Conservation (phyloP, 225 moss, liverwort and hornwort genomes). For the Asterella californica region DNA sequence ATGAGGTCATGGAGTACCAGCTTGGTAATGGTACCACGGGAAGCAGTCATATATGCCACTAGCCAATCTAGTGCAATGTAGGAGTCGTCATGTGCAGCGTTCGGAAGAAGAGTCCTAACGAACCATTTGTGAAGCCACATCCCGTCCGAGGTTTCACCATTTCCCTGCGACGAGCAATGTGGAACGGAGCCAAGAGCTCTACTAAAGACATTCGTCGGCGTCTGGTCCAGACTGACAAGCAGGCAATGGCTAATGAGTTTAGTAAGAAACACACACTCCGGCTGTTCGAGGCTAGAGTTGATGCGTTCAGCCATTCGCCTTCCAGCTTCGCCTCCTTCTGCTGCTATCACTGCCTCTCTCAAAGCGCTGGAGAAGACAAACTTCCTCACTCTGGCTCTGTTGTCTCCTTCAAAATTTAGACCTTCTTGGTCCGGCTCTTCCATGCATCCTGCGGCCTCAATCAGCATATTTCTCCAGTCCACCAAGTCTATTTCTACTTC, state of each 20-base stretch:
- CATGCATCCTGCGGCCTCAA: slow-evolving; percentile 27
- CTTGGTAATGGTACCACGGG: slow-evolving; percentile 55
- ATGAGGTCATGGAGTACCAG: slow-evolving; percentile 75
- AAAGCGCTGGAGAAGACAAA: background rate
- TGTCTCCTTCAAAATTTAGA: slow-evolving; percentile 17
- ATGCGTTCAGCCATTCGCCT: slow-evolving; percentile 70
- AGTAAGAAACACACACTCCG: slow-evolving; percentile 56
- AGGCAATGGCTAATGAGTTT: slow-evolving; percentile 75
- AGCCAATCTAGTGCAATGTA: slow-evolving; percentile 73
- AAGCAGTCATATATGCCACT: slow-evolving; percentile 68
- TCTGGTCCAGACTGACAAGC: slow-evolving; percentile 69
- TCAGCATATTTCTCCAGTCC: slow-evolving; percentile 21
- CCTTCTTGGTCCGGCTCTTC: slow-evolving; percentile 13
- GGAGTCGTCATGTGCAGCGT: slow-evolving; percentile 22
- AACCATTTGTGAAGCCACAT: slow-evolving; percentile 92
- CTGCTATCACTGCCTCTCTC: slow-evolving; percentile 46
- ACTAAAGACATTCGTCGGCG: slow-evolving; percentile 24
- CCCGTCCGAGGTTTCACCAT: slow-evolving; percentile 23
- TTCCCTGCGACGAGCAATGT: background rate
- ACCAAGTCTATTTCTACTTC: slow-evolving; percentile 2
- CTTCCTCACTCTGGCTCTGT: slow-evolving; percentile 16
- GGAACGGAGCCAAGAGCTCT: background rate
- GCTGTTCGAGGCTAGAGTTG: slow-evolving; percentile 53
- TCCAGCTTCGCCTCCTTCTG: slow-evolving; percentile 74
- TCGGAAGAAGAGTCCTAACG: slow-evolving; percentile 67